Evolutionary conservation across 2,329 filamentous ascomycete genomes (phyloP), one percentile per base, ranked within the genome.

Genomic region (Trichoderma brevicompactum): DNA sequence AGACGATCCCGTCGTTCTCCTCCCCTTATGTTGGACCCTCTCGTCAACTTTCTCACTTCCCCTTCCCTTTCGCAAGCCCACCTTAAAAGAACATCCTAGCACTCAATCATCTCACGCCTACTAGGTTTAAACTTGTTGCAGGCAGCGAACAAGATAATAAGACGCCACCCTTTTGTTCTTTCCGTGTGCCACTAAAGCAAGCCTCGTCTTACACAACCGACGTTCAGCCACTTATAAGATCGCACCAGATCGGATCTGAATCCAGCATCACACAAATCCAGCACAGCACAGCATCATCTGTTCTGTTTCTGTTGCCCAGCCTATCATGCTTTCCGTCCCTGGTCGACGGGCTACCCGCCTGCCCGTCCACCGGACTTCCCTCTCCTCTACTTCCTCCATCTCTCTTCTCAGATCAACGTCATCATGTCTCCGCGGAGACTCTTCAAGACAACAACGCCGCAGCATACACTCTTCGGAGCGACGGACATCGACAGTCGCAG

Each of bases 401-500:
- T 54, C 50, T n/a, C 38, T 66, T 43, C 38, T 60, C 40, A 46
- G 52, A 38, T 66, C 62, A 6, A 41, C 61, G 23, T 53, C 65
- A 53, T 58, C 67, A 67, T 69, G 69, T 59, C 66, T 68, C 55
- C 38, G 52, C 38, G 36, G 12, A 7, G 40, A 36, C 4, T 40
- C 19, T 10, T 52, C 19, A n/a, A 46, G 23, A 28, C 55, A 54
- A 5, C 69, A 70, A 19, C 67, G 61, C 28, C 76, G 75, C 38
- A 65, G 66, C 65, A 75, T 79, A 66, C 77, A 79, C 68, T 77
- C 75, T 32, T 79, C 77, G 44, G 74, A 77, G 66, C 72, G 72
- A 64, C 74, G 75, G 67, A 74, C 77, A 15, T 74, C 74, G 56
- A 79, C 77, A 32, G 60, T 78, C 50, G 71, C 72, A 46, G 74